phyloP scores from a whole-genome alignment of 2,329 filamentous ascomycete species.

The Esteya vermicola region DNA sequence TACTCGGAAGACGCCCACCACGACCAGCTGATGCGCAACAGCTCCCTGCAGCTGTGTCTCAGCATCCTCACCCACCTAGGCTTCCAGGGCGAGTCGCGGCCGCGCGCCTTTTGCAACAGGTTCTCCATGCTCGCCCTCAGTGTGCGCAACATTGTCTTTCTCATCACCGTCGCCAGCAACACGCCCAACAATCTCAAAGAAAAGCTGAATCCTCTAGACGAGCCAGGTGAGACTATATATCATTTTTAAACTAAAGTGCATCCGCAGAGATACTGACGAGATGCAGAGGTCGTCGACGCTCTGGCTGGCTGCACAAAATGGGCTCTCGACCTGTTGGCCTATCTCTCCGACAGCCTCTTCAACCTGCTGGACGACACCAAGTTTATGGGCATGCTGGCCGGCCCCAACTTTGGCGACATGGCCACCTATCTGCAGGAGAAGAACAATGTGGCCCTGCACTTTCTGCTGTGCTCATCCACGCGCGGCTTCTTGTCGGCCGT shows the following conservation, averaged over 20 bases:
- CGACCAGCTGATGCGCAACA: slow-evolving; percentile 60
- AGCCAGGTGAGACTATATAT: slow-evolving; percentile 33
- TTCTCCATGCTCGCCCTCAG: slow-evolving; percentile 63
- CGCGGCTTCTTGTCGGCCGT: slow-evolving; percentile 57
- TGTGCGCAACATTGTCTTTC: slow-evolving; percentile 54
- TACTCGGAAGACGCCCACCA: slow-evolving; percentile 63
- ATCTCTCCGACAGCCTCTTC: slow-evolving; percentile 46
- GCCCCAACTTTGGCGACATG: slow-evolving; percentile 32
- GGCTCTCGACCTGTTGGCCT: slow-evolving; percentile 57
- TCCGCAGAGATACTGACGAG: not conserved
- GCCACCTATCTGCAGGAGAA: slow-evolving; percentile 35
- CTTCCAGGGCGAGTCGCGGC: slow-evolving; percentile 47
- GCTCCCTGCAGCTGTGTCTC: slow-evolving; percentile 58
- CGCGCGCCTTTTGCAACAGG: slow-evolving; percentile 54
- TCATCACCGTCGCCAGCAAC: slow-evolving; percentile 50
- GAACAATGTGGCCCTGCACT: slow-evolving; percentile 44
- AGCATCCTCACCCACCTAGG: slow-evolving; percentile 69
- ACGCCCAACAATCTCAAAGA: slow-evolving; percentile 38
- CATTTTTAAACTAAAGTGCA: too few relatives aligned
- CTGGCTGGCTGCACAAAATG: slow-evolving; percentile 65
- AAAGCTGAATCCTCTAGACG: slow-evolving; percentile 45
- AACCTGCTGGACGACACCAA: slow-evolving; percentile 35
- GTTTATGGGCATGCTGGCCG: slow-evolving; percentile 35
- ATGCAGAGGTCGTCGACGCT: slow-evolving; percentile 53
- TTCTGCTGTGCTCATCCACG: slow-evolving; percentile 60